phyloP scores from a whole-genome alignment of 2,329 filamentous ascomycete species.

The Alternaria novae-zelandiae region DNA sequence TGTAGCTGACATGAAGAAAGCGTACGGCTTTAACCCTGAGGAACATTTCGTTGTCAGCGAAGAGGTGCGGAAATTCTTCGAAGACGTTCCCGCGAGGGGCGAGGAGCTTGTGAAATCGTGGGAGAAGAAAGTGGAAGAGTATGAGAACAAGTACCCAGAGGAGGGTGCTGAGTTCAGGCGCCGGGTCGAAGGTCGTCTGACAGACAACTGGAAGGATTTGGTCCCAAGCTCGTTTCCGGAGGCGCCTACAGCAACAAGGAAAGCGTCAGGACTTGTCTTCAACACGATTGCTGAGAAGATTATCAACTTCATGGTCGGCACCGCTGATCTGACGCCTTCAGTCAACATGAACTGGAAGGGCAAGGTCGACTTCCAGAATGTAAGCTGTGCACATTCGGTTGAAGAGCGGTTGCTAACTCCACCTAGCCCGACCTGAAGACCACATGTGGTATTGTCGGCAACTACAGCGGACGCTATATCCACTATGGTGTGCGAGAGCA shows the following conservation, averaged over 20 bases:
- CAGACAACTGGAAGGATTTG: conserved; percentile 56
- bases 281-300: conserved; percentile 9
- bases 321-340: conserved; percentile 61
- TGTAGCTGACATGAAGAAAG: conserved; percentile 62
- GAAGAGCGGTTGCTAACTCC: not conserved
- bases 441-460: conserved; percentile 59
- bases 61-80: conserved; percentile 56
- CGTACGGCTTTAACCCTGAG: conserved; percentile 58
- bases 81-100: conserved; percentile 50
- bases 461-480: conserved; percentile 61
- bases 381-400: not conserved
- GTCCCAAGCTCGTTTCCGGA: conserved; percentile 59
- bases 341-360: conserved; percentile 57
- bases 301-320: conserved; percentile 77
- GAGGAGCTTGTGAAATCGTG: conserved; percentile 57
- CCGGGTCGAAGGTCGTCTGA: conserved; percentile 57
- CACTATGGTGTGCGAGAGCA: conserved; percentile 49
- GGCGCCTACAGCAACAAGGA: conserved; percentile 57
- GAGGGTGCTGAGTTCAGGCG: conserved; percentile 56
- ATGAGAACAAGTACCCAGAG: conserved; percentile 56
- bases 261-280: conserved; percentile 43
- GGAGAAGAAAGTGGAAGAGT: conserved; percentile 53
- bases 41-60: conserved; percentile 56
- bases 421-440: conserved; percentile 36
- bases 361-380: conserved; percentile 53